Conservation (phyloP, 208 protist species). For the Acanthamoeba culbertsoni region DNA sequence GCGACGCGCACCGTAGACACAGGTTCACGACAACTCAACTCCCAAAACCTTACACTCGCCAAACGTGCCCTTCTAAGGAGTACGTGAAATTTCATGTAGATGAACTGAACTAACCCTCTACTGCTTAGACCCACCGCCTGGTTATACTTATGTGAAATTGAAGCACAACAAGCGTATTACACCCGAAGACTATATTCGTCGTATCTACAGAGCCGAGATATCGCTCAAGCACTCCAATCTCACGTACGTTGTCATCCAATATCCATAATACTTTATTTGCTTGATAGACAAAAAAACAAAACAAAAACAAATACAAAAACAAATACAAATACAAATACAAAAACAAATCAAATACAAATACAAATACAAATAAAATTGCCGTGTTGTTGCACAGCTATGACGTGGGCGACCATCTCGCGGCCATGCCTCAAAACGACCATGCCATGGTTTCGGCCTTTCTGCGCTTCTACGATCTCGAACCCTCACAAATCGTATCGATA, state of each 20-base stretch:
- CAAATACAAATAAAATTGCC: no score
- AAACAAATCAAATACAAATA: neutral
- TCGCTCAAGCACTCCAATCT: neutral
- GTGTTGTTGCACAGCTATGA: neutral
- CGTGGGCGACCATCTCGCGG: conserved; percentile 3
- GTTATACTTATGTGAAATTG: neutral
- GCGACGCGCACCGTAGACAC: no score
- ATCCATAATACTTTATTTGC: neutral
- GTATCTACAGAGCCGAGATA: neutral
- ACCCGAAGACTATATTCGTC: conserved; percentile 3
- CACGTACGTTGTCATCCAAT: neutral
- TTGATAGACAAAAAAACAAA: neutral
- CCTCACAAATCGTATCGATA: neutral
- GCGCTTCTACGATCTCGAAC: conserved; percentile 54
- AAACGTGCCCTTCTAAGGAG: no score
- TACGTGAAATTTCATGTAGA: no score
- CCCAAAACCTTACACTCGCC: no score
- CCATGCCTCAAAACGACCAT: conserved; percentile 1
- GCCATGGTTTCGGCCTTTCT: neutral
- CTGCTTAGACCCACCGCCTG: neutral
- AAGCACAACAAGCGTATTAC: conserved; percentile 45
- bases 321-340: neutral
- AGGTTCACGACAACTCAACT: no score
- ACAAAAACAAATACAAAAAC: neutral
- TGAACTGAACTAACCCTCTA: neutral